phyloP scores from a whole-genome alignment of 2,329 filamentous ascomycete species.

The Huntiella omanensis region DNA sequence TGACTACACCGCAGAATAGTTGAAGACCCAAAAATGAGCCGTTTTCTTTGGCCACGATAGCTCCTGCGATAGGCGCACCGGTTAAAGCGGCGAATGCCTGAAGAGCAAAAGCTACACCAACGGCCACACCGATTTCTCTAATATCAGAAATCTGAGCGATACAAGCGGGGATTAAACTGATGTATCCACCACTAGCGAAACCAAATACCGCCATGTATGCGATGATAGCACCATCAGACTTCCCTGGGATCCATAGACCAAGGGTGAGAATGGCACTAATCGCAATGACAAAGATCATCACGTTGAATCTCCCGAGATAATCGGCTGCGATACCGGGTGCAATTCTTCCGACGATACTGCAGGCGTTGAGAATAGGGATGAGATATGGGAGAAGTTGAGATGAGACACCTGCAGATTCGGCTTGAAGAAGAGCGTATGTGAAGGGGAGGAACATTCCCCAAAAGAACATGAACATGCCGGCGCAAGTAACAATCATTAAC shows the following conservation, averaged over 20 bases:
- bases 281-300: conserved; percentile 32
- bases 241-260: conserved; percentile 30
- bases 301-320: conserved; percentile 26
- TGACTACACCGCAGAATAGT: conserved; percentile 42
- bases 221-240: conserved; percentile 36
- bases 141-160: conserved; percentile 55
- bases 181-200: conserved; percentile 47
- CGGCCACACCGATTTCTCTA: conserved; percentile 48
- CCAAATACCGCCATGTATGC: conserved; percentile 50
- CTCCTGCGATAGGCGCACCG: conserved; percentile 49
- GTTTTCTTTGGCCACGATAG: conserved; percentile 31
- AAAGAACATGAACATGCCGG: conserved; percentile 35
- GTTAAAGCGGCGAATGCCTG: conserved; percentile 46
- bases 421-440: conserved; percentile 32
- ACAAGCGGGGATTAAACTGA: conserved; percentile 42
- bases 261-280: conserved; percentile 27
- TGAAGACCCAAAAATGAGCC: conserved; percentile 41
- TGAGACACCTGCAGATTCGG: conserved; percentile 24
- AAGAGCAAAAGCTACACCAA: conserved; percentile 43
- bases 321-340: conserved; percentile 30
- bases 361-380: conserved; percentile 37
- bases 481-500: conserved; percentile 24
- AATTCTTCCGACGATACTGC: conserved; percentile 33
- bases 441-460: conserved; percentile 35
- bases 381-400: conserved; percentile 26